Conservation (phyloP, 2,329 filamentous ascomycete genomes). For the Aspergillus calidoustus region DNA sequence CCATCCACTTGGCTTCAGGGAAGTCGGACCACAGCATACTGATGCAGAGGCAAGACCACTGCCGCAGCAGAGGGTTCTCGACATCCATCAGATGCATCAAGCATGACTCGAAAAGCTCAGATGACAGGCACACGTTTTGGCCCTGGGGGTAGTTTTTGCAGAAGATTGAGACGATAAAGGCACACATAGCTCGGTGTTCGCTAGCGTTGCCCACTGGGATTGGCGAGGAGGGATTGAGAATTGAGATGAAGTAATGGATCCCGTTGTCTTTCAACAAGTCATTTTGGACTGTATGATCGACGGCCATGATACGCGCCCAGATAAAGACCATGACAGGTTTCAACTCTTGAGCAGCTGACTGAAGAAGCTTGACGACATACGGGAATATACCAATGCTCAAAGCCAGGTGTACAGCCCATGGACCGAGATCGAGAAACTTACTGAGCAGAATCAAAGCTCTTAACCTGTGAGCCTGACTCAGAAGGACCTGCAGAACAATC, state of each 20-base stretch:
- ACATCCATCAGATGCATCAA: constrained; percentile 80
- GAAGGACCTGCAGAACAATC: constrained; percentile 90
- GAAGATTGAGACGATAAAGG: constrained; percentile 95
- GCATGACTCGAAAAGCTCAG: constrained; percentile 88
- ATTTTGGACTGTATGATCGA: constrained; percentile 90
- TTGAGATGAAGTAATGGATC: constrained; percentile 94
- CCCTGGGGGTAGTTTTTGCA: constrained; percentile 94
- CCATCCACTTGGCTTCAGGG: constrained; percentile 91
- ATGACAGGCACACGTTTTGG: constrained; percentile 87
- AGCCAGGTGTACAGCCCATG: constrained; percentile 98
- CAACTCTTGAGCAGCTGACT: constrained; percentile 90
- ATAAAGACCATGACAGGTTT: constrained; percentile 99
- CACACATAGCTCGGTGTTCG: constrained; percentile 98
- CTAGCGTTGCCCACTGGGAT: constrained; percentile 86
- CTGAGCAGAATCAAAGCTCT: constrained; percentile 89
- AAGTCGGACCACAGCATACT: constrained; percentile 93
- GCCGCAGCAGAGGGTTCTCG: constrained; percentile 84
- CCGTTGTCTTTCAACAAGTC: constrained; percentile 96
- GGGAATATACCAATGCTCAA: constrained; percentile 98
- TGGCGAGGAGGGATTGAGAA: constrained; percentile 80
- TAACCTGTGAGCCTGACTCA: constrained; percentile 93
- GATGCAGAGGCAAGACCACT: constrained; percentile 95
- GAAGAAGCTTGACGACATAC: constrained; percentile 94
- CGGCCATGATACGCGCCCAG: constrained; percentile 93
- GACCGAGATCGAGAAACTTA: constrained; percentile 91